Conservation (phyloP, 345 rosid species). For the Populus deltoides region DNA sequence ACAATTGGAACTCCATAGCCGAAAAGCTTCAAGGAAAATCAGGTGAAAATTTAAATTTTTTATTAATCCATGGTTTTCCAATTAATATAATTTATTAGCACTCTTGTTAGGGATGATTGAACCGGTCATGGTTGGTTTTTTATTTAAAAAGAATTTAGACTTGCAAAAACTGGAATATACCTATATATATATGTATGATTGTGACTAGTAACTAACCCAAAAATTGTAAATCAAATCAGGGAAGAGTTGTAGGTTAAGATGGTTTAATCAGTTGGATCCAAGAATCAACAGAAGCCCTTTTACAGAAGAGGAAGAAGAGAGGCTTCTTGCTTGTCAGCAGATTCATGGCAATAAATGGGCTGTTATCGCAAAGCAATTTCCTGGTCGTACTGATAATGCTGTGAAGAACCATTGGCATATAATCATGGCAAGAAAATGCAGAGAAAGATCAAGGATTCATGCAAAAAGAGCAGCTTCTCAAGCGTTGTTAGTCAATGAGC, state of each 20-base stretch:
- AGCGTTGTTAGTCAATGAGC: background rate
- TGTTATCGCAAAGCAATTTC: slow-evolving; percentile 70
- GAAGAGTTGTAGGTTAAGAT: slow-evolving; percentile 92
- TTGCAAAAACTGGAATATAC: too few relatives aligned
- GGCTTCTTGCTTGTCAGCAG: slow-evolving; percentile 69
- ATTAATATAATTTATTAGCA: background rate
- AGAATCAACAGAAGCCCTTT: slow-evolving; percentile 83
- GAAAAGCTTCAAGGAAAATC: slow-evolving; percentile 37
- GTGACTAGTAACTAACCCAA: slow-evolving; percentile 1
- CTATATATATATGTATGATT: background rate
- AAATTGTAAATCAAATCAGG: slow-evolving; percentile 34
- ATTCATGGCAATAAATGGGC: slow-evolving; percentile 96
- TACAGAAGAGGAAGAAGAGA: slow-evolving; percentile 87
- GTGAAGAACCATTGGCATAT: slow-evolving; percentile 99
- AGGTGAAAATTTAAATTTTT: slow-evolving; percentile 5
- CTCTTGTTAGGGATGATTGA: background rate
- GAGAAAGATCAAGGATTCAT: slow-evolving; percentile 35
- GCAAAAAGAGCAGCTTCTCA: slow-evolving; percentile 10
- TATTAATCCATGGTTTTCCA: background rate
- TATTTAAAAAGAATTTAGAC: background rate
- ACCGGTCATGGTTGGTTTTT: background rate
- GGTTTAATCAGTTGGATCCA: slow-evolving; percentile 96
- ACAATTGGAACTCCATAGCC: slow-evolving; percentile 44
- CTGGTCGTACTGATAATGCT: slow-evolving; percentile 92
- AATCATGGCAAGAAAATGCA: slow-evolving; percentile 71